Evolutionary conservation across 768 basidiomycete genomes (phyloP), one percentile per base, ranked within the genome.

Genomic region (Naganishia friedmannii): DNA sequence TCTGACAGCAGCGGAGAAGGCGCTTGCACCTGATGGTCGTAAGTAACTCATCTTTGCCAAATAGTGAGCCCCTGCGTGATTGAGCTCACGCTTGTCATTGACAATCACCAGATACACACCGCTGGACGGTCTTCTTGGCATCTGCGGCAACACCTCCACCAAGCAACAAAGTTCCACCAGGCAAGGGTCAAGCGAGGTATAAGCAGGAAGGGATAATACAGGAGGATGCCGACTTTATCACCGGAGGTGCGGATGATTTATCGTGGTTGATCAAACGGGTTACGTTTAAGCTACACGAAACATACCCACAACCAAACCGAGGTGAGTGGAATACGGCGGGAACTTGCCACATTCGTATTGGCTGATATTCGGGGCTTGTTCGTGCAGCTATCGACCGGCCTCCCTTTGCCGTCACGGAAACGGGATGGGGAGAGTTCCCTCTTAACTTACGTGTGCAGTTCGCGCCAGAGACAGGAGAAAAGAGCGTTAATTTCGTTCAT

Each of bases 401-500:
- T 4, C 96, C 96, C 0, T 99, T 93, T 77, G 91, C 93, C 74
- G 88, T 98, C 19, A 89, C 93, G 12, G 96, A 98, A 81, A 98
- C 96, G 19, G 96, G 96, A 57, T 99, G 96, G 96, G 96, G 96
- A 74, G 96, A 99, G 83, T 99, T 99, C 82, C 93, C 96, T 77
- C 90, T 98, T 73, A 87, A 89, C 76, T 94, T 99, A 73, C 87
- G 90, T 65, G 88, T 99, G 66, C 89, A 88, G 58, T 97, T 98
- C 82, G 85, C 93, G 37, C 81, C 86, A 65, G 96, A 99, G 81
- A 88, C 93, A 4, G 89, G 88, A 58, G 96, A 98, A 80, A 98
- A 98, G 78, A 86, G 92, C 21, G 84, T 97, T 73, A 86, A 86
- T 3, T 83, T 96, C 68, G 90, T 91, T 73, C 96, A 99, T 82